Evolutionary conservation across 2,329 filamentous ascomycete genomes (phyloP), one percentile per base, ranked within the genome.

Genomic region (Aspergillus nomiae): DNA sequence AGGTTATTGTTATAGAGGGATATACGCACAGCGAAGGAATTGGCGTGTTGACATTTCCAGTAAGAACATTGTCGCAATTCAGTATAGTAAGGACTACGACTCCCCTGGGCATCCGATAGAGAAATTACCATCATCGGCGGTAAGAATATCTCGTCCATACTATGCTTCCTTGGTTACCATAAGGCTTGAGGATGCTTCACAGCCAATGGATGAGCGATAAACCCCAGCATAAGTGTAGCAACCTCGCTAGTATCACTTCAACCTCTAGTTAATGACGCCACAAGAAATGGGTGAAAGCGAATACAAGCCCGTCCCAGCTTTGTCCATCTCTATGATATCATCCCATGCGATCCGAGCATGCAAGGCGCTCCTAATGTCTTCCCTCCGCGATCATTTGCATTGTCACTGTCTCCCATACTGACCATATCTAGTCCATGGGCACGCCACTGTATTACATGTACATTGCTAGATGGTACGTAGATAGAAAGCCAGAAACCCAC

Each of bases 191-290:
- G 3, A n/a, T 41, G 6, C 36, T 41, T 19, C 16, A 41, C 9
- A 41, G 2, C 0, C 7, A 41, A 41, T 0, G 3, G 7, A 41
- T 36, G 14, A 6, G 5, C 16, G 6, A 41, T 41, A 8, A 1
- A 41, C 4, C 6, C 16, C 6, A 41, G 36, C 16, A 19, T 16
- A 19, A 19, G 36, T 12, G 19, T 9, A 41, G 36, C 16, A 41
- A 16, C 7, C 6, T 9, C 16, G 8, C 3, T 19, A 19, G 16
- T 19, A n/a, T 9, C 16, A 19, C 16, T 9, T 16, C 16, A 41
- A 8, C 7, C 1, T n/a, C 16, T 2, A 19, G 19, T 9, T 6
- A 36, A 12, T 0, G 7, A 19, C 16, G 16, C 0, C 8, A 19
- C 7, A 19, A 41, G 16, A 7, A 41, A 1, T 19, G 19, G 36